A percentile compares a stretch with the other conserved stretches of the same genome.
phyloP scores from a whole-genome alignment of 148 eudicot species.

The Cornus suecica region DNA sequence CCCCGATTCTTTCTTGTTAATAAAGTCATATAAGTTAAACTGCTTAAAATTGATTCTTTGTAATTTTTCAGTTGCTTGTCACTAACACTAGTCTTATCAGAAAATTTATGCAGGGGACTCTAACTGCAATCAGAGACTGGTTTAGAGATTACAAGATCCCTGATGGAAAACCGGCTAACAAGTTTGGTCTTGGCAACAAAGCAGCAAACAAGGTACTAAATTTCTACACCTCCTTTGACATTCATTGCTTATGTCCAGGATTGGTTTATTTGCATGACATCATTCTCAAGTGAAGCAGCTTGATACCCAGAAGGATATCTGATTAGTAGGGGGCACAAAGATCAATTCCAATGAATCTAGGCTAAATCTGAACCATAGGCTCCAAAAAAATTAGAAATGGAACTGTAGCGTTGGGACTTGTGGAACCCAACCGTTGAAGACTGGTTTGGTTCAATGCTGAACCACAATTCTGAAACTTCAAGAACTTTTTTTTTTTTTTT shows the following conservation, averaged over 20 bases:
- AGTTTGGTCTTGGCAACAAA: constrained; percentile 91
- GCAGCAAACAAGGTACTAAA: constrained; percentile 80
- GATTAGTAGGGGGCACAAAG: no score
- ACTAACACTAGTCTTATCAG: no score
- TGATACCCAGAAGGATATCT: neutral
- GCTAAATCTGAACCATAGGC: no score
- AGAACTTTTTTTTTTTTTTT: no score
- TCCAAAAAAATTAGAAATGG: no score
- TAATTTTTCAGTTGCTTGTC: neutral
- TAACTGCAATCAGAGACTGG: constrained; percentile 98
- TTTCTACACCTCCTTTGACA: neutral
- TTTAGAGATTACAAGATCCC: constrained; percentile 98
- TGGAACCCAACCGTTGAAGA: no score
- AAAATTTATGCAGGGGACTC: constrained; percentile 61
- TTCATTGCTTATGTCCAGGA: neutral
- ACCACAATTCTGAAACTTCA: no score
- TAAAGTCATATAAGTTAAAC: neutral
- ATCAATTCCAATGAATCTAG: no score
- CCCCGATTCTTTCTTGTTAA: no score
- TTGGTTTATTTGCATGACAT: neutral
- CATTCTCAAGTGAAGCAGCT: neutral
- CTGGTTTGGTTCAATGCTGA: no score
- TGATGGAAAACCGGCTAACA: constrained; percentile 98
- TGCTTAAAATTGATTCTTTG: neutral
- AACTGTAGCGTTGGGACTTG: no score